Conservation (phyloP, 2,329 filamentous ascomycete genomes). For the Neonectria magnoliae region DNA sequence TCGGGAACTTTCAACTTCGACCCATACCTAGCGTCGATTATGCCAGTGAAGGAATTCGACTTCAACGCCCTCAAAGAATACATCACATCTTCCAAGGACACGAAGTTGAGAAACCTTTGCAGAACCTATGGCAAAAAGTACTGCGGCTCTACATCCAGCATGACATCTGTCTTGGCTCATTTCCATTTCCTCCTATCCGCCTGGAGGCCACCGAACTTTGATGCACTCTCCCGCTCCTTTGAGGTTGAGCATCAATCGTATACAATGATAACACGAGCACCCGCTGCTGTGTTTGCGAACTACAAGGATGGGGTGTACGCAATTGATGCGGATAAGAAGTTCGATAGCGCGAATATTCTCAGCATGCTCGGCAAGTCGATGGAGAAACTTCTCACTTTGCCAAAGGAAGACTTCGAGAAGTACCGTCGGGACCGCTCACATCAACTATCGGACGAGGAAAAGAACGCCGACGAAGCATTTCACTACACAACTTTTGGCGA, state of each 20-base stretch:
- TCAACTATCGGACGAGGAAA: constrained; percentile 76
- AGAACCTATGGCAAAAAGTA: constrained; percentile 77
- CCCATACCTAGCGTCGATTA: constrained; percentile 90
- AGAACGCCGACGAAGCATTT: constrained; percentile 78
- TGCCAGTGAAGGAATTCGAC: constrained; percentile 93
- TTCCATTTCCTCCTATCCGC: constrained; percentile 91
- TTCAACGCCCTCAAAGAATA: constrained; percentile 88
- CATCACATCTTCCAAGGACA: constrained; percentile 90
- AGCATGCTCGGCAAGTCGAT: constrained; percentile 95
- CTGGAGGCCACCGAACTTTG: constrained; percentile 78
- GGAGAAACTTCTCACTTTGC: constrained; percentile 91
- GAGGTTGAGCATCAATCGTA: constrained; percentile 69
- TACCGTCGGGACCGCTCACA: constrained; percentile 77
- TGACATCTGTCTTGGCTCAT: constrained; percentile 87
- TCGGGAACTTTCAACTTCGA: constrained; percentile 96
- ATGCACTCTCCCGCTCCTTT: constrained; percentile 75
- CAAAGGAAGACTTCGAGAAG: constrained; percentile 84
- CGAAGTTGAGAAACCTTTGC: constrained; percentile 74
- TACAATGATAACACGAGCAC: constrained; percentile 76
- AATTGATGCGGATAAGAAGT: constrained; percentile 95
- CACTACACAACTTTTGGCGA: constrained; percentile 89
- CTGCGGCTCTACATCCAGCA: constrained; percentile 95
- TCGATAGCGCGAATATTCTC: constrained; percentile 83
- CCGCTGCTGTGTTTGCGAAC: constrained; percentile 83
- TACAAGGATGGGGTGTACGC: constrained; percentile 89